phyloP scores from a whole-genome alignment of 164 flowering plant species.

The Nymphaea colorata region DNA sequence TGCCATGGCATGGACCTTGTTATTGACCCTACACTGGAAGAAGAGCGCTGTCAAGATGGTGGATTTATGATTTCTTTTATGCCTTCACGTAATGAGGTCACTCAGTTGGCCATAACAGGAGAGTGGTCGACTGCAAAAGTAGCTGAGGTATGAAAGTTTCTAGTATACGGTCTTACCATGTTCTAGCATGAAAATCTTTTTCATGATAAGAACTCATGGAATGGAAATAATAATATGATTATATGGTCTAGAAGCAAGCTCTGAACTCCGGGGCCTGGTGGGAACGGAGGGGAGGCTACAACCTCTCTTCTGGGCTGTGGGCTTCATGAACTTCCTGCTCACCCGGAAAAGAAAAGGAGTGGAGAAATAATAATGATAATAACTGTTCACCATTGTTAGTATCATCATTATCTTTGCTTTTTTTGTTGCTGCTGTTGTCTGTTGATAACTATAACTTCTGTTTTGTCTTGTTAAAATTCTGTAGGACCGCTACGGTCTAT shows the following conservation, averaged over 20 bases:
- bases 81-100: slow-evolving; percentile 92
- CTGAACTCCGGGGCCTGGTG: not conserved
- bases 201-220: not conserved
- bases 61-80: slow-evolving; percentile 72
- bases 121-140: slow-evolving; percentile 85
- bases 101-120: slow-evolving; percentile 78
- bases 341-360: no score
- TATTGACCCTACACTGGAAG: slow-evolving; percentile 81
- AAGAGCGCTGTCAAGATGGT: slow-evolving; percentile 86
- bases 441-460: no score
- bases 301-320: no score
- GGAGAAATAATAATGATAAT: no score
- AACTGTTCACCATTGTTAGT: no score
- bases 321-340: no score
- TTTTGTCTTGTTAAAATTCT: no score
- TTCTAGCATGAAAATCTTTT: not conserved
- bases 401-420: no score
- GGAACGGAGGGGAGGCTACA: no score
- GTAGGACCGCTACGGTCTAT: no score
- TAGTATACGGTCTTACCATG: not conserved
- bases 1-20: slow-evolving; percentile 63
- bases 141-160: slow-evolving; percentile 49
- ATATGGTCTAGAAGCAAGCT: not conserved
- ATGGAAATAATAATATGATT: not conserved
- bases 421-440: no score